Base-by-base conservation (phyloP, 768 basidiomycete species). In the Porphyrellus cyaneotinctus region DNA sequence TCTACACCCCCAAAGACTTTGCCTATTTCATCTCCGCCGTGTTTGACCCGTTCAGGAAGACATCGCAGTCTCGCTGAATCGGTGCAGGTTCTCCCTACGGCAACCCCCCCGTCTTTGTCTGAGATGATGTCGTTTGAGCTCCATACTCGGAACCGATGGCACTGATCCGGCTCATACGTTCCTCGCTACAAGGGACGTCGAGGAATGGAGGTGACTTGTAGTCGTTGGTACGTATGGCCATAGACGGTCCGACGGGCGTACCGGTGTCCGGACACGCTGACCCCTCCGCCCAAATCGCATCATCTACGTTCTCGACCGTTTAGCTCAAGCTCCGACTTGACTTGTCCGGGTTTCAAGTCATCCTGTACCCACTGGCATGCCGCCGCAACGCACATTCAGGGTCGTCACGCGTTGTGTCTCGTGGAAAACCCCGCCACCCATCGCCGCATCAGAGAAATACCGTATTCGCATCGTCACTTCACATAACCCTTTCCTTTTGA, bases 1-100 rank as follows among this genome's bases (percentile, higher is more conserved):
- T 43, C 41, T 52, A 36, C 33, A 26, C 31, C 50, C 28, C 43
- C 22, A 52, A 18, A 30, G 20, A 53, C 52, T 53, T 43, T 53
- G 50, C 35, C 47, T 47, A 31, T 43, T 70, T 71, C 69, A 70
- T 70, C 58, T 70, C 69, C 65, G 65, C 67, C 60, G 26, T 35
- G 28, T 48, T 53, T 47, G 51, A 18, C 61, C 51, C 39, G 3
- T 68, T 63, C 47, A 20, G 66, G 63, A 57, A 64, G 48, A 51
- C 17, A 32, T 47, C 36, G 44, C 49, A 48, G 18, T 35, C 11
- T 45, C 62, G 26, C 66, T 60, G 15, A 46, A 59, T 66, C 30
- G 36, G 54, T 54, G n/a, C 9, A 6, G 51, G 54, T 69, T 68
- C 66, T 65, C 43, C 61, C 63, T 60, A 60, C 64, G 54, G 58